Evolutionary conservation across 75 land plant genomes (phyloP), one percentile per base, ranked within the genome.

Genomic region (Pinus taeda): DNA sequence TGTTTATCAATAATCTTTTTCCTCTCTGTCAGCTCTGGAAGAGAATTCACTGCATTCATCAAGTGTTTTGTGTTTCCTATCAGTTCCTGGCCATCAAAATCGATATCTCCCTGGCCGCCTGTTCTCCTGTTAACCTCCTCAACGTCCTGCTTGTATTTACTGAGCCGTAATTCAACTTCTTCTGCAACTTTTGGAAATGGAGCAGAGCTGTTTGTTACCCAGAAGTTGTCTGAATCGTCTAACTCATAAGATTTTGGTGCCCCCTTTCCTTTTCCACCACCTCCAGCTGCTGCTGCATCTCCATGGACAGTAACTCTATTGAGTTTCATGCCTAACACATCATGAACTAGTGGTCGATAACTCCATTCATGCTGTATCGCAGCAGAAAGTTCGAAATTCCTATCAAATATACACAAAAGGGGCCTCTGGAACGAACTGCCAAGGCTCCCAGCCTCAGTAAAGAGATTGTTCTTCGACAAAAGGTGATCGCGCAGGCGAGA

Each of bases 331-430:
- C 88, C 94, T 64, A 96, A 81, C 58, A 94, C 86, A 81, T 96
- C 98, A 86, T 96, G 98, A 45, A 96, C 97, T 26, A 96, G 83
- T 9, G 97, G 94, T 26, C 92, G 78, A 71, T 96, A 96, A 77
- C 88, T 89, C 92, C 93, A 96, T n/a, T 95, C 99, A 81, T 96
- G 99, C 79, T 96, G 99, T 26, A 96, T 77, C 12, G 84, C 99
- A 59, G 90, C 98, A 0, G 99, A 85, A 6, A 94, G 82, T 85
- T 96, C 98, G 79, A 93, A 96, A 76, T 90, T 93, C 65, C 98
- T 74, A 75, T 96, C 98, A 71, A 96, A 96, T 4, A 96, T 65
- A 80, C 99, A 96, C 62, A 94, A 65, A 74, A 96, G 77, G 1
- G 99, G 99, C 29, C 99, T 83, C 85, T 96, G 99, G 79, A 94